phyloP scores from a whole-genome alignment of 2,329 filamentous ascomycete species.

The Diaporthe velutina region DNA sequence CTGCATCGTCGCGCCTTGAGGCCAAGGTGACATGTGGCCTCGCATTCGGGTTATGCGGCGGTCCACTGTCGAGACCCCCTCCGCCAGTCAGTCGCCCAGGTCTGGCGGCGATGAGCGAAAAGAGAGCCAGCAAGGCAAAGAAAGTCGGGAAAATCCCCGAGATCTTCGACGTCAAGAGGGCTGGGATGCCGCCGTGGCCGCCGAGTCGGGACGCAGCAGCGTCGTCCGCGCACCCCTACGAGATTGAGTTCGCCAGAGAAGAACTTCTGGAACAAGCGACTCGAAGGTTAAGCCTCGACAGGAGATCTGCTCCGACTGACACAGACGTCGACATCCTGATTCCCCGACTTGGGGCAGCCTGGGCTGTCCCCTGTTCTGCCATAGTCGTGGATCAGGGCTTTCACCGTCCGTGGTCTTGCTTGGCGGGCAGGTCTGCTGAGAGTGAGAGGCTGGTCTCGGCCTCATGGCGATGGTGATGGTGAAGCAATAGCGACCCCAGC shows the following conservation, averaged over 20 bases:
- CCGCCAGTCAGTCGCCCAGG: constrained; percentile 6
- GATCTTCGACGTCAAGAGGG: constrained; percentile 26
- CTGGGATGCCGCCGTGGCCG: constrained; percentile 17
- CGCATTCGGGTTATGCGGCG: constrained; percentile 25
- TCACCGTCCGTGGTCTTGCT: not conserved
- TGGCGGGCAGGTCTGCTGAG: not conserved
- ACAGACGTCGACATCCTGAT: constrained; percentile 22
- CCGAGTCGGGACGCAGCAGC: constrained; percentile 20
- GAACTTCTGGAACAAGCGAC: constrained; percentile 25
- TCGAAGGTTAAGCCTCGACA: constrained; percentile 29
- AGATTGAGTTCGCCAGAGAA: constrained; percentile 3
- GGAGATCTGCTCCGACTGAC: constrained; percentile 27
- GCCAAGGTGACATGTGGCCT: constrained; percentile 18
- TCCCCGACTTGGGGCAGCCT: constrained; percentile 5
- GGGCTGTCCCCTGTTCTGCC: constrained; percentile 12
- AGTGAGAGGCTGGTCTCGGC: not conserved
- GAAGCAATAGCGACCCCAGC: not conserved
- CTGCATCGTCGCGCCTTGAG: not conserved
- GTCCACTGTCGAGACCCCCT: not conserved
- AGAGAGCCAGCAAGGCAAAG: not conserved
- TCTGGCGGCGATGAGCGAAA: not conserved
- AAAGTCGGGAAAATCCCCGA: constrained; percentile 31
- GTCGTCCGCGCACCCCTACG: constrained; percentile 14
- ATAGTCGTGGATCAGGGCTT: constrained; percentile 8
- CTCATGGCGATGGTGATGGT: not conserved